Evolutionary conservation across 306 rosid genomes (phyloP).

Genomic region (Vigna unguiculata): DNA sequence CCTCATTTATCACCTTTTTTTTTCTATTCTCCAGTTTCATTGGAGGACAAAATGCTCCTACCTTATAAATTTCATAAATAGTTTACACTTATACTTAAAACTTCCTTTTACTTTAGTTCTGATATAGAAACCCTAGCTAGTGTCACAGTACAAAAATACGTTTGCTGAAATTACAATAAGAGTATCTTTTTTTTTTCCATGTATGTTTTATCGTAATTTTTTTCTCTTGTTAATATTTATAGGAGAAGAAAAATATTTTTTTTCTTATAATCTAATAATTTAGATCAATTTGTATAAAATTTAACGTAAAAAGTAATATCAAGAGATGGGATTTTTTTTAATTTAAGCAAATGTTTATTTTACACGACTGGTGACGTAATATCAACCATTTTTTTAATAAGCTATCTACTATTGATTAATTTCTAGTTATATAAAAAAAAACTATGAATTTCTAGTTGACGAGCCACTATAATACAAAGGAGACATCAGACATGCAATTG

Average conservation of each 20-base stretch:
- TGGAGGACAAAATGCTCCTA: background rate
- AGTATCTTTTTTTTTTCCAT: too few species aligned
- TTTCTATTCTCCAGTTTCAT: background rate
- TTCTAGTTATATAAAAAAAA: background rate
- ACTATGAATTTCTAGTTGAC: constrained; percentile 25
- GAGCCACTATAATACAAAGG: constrained; percentile 39
- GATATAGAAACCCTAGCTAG: background rate
- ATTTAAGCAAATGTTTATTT: background rate
- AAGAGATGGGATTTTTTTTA: background rate
- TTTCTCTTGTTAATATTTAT: too few species aligned
- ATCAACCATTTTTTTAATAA: background rate
- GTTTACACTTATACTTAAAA: background rate
- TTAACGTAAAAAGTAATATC: background rate
- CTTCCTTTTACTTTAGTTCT: background rate
- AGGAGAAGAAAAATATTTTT: too few species aligned
- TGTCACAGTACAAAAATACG: background rate
- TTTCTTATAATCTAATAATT: too few species aligned
- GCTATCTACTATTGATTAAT: constrained; percentile 22
- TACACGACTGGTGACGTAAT: background rate
- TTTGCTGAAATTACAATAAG: background rate
- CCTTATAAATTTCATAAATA: background rate
- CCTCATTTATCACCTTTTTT: background rate
- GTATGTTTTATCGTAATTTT: too few species aligned
- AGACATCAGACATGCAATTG: constrained; percentile 36
- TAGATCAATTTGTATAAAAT: background rate